Evolutionary conservation across 192 early-diverging fungal species (phyloP).

Genomic region (Geranomyces variabilis): DNA sequence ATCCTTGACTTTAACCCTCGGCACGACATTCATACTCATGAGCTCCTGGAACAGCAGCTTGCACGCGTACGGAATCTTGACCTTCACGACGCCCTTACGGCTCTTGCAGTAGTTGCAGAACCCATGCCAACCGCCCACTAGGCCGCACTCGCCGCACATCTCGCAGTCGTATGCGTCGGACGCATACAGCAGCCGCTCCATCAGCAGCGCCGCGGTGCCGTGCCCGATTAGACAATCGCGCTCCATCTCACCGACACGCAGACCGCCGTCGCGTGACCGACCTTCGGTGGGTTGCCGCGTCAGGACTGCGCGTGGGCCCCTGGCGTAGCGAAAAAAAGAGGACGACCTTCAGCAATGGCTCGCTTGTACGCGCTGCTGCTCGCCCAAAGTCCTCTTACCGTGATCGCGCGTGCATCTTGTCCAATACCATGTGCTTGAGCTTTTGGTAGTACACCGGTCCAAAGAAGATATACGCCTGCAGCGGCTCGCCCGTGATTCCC

Average conservation of each 20-base stretch:
- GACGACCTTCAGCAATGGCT: neutral
- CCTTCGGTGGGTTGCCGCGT: constrained; percentile 98
- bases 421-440: constrained; percentile 98
- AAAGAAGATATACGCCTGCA: constrained; percentile 95
- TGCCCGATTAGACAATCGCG: constrained; percentile 98
- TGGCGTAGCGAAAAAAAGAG: constrained; percentile 24
- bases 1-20: constrained; percentile 69
- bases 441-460: constrained; percentile 96
- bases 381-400: constrained; percentile 41
- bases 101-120: constrained; percentile 87
- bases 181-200: constrained; percentile 92
- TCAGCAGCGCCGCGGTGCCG: constrained; percentile 88
- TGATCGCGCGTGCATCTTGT: constrained; percentile 98
- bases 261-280: constrained; percentile 92
- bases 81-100: constrained; percentile 79
- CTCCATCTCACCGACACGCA: constrained; percentile 99
- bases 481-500: constrained; percentile 80
- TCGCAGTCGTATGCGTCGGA: constrained; percentile 93
- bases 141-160: constrained; percentile 88
- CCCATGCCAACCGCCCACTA: constrained; percentile 85
- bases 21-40: constrained; percentile 93
- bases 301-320: constrained; percentile 87
- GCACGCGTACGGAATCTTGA: constrained; percentile 97
- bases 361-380: too few species aligned
- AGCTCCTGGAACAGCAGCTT: constrained; percentile 98